Evolutionary conservation across 148 eudicot genomes (phyloP).

Genomic region (Amaranthus hypochondriacus): DNA sequence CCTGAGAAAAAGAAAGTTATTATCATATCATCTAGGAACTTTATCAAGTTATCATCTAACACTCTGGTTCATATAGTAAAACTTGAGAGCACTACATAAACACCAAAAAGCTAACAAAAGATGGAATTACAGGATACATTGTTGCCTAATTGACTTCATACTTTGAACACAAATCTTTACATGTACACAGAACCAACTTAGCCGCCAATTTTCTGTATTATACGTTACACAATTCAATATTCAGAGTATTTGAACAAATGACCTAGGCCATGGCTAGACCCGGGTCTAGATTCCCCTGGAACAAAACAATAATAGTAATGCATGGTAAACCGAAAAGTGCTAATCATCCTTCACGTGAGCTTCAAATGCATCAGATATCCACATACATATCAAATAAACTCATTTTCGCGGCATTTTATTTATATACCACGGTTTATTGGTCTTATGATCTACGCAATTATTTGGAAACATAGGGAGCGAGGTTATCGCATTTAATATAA

Average conservation of each 20-base stretch:
- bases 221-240: no score
- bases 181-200: no score
- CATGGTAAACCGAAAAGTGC: not conserved
- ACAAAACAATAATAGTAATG: no score
- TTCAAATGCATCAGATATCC: not conserved
- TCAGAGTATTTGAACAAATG: no score
- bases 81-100: no score
- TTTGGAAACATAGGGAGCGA: not conserved
- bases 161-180: not conserved
- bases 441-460: not conserved
- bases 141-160: not conserved
- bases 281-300: no score
- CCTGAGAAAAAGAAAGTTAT: constrained; percentile 36
- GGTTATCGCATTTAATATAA: not conserved
- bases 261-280: no score
- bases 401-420: no score
- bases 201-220: no score
- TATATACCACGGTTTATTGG: no score
- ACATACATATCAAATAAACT: not conserved
- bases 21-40: not conserved
- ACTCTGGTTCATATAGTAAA: no score
- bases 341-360: not conserved
- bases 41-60: not conserved
- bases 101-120: not conserved
- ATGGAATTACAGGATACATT: not conserved